A percentile compares a stretch with the other conserved stretches of the same genome.
These are phyloP conservation scores for Diutina neorugosa DNA, from an alignment of 1,139 yeast species.

Conservation along the genomic window DNA sequence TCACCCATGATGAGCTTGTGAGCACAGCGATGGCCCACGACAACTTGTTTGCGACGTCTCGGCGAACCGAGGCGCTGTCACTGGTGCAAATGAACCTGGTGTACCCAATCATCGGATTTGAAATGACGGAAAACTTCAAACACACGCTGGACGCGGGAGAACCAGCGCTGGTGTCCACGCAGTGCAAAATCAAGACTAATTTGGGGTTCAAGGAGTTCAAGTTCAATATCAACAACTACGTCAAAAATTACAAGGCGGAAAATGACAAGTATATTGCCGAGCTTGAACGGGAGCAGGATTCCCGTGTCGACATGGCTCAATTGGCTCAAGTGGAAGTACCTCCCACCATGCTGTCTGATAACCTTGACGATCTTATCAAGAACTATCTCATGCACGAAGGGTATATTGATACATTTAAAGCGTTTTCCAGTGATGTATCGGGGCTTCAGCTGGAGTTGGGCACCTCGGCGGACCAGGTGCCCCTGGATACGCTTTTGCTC, in stretches of 20 bases:
- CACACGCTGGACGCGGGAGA: slow-evolving; percentile 16
- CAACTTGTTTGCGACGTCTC: not conserved
- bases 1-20: not conserved
- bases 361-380: slow-evolving; percentile 39
- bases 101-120: slow-evolving; percentile 1
- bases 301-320: not conserved
- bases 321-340: not conserved
- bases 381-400: slow-evolving; percentile 71
- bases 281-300: not conserved
- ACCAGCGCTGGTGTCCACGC: not conserved
- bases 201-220: slow-evolving; percentile 53
- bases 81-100: not conserved
- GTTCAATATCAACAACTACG: slow-evolving; percentile 61
- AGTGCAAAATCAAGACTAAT: slow-evolving; percentile 39
- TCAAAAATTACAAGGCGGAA: slow-evolving; percentile 26
- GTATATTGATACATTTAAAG: slow-evolving; percentile 50
- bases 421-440: slow-evolving; percentile 31
- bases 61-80: not conserved
- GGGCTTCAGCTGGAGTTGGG: slow-evolving; percentile 25
- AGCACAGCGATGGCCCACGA: not conserved
- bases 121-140: not conserved
- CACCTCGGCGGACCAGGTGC: slow-evolving; percentile 6
- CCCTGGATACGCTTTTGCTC: slow-evolving; percentile 7
- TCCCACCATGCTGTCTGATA: not conserved
- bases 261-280: not conserved